A percentile compares a stretch with the other conserved stretches of the same genome.
Conservation (phyloP, 1,284 basidiomycete species). For the Bondarzewia mesenterica region DNA sequence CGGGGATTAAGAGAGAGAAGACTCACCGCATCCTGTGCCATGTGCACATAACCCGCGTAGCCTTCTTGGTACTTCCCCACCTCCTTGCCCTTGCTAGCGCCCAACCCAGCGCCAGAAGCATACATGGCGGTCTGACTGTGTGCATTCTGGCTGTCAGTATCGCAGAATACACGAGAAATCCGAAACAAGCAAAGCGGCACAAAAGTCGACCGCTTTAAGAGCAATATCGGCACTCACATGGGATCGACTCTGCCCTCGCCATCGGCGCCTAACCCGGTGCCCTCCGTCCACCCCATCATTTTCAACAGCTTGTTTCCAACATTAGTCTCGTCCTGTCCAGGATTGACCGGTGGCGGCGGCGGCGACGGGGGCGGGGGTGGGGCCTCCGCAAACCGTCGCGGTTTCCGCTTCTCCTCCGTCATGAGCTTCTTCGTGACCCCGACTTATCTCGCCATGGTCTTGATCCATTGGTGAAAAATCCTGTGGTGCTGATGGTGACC, state of each 20-base stretch:
- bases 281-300: slow-evolving; percentile 94
- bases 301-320: slow-evolving; percentile 86
- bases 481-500: slow-evolving; percentile 4
- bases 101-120: slow-evolving; percentile 78
- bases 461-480: not conserved
- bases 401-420: slow-evolving; percentile 30
- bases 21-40: slow-evolving; percentile 57
- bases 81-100: slow-evolving; percentile 82
- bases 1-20: slow-evolving; percentile 1
- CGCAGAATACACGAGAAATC: slow-evolving; percentile 3
- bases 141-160: slow-evolving; percentile 7
- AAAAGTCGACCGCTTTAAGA: not conserved
- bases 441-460: not conserved
- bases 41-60: slow-evolving; percentile 63
- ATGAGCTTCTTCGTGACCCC: not conserved
- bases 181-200: not conserved
- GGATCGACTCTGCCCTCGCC: slow-evolving; percentile 84
- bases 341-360: slow-evolving; percentile 52
- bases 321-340: slow-evolving; percentile 72
- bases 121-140: slow-evolving; percentile 75
- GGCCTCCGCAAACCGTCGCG: slow-evolving; percentile 41
- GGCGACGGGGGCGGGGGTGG: slow-evolving; percentile 57
- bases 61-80: slow-evolving; percentile 68
- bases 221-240: slow-evolving; percentile 48
- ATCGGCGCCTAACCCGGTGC: slow-evolving; percentile 74